Evolutionary conservation across 441 rosid genomes (phyloP), one percentile per base, ranked within the genome.

Genomic region (Brassica balearica): DNA sequence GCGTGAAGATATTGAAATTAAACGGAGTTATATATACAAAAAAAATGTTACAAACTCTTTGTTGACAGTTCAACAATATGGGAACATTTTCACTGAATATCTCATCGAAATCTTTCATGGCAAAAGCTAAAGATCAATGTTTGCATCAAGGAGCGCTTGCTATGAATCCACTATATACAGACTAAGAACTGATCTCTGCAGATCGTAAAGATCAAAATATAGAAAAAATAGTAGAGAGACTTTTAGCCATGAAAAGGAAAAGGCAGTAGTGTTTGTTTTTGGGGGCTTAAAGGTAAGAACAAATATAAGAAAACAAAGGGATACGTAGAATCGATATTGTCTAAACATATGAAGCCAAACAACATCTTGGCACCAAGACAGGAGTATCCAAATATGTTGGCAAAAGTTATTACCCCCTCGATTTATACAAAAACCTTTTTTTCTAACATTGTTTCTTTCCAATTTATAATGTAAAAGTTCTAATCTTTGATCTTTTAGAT

Each of bases 311-410:
- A 75, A 80, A 70, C 82, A 80, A 75, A 80, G 58, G 71, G 80
- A 80, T 80, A 65, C 72, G 69, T 75, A 80, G 80, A 80, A 80
- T 65, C 76, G 72, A 65, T 19, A 75, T 58, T 65, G 79, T 80
- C 79, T 74, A 80, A 80, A 74, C 82, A 75, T 38, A 70, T 43
- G 69, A 75, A 80, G 82, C 82, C 82, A 80, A 69, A 64, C 76
- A 74, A 56, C 79, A 69, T 79, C 41, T 79, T 69, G 71, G 72
- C 78, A 79, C 60, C 19, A 74, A 74, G 82, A 80, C 79, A 74
- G 15, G 43, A 79, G 82, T 74, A 80, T 74, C 79, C 75, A 70
- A 74, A 74, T 69, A 70, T 80, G 72, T 79, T 79, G 82, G 82
- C 69, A 74, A 75, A 75, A 69, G 79, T 69, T 80, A 80, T 65